phyloP scores from a whole-genome alignment of 352 stramenopile species.

The Pythium sp. region DNA sequence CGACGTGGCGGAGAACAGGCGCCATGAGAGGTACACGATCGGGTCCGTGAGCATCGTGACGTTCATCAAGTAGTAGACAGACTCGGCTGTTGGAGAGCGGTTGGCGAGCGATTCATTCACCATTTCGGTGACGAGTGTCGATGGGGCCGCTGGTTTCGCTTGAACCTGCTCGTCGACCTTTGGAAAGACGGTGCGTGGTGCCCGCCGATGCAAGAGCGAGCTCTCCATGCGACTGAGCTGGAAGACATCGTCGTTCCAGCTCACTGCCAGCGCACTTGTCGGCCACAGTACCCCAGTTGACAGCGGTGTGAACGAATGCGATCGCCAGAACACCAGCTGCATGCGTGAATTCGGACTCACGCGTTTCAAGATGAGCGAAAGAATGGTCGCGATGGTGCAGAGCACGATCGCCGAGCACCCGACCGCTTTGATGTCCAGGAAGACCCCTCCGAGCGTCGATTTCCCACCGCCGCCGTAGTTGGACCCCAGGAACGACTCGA shows the following conservation, averaged over 20 bases:
- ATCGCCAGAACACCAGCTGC: conserved; percentile 13
- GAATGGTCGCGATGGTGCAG: neutral
- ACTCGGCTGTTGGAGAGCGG: neutral
- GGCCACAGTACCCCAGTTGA: neutral
- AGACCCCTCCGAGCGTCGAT: conserved; percentile 4
- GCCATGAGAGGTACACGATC: conserved; percentile 3
- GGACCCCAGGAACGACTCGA: neutral
- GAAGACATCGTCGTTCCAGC: conserved; percentile 16
- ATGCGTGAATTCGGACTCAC: neutral
- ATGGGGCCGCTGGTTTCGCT: no score
- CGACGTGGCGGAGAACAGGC: neutral
- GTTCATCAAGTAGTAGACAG: conserved; percentile 26
- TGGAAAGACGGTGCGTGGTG: no score
- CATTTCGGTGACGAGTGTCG: no score
- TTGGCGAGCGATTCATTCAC: conserved; percentile 3
- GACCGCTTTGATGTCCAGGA: conserved; percentile 11
- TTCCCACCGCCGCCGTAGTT: conserved; percentile 3
- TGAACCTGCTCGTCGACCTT: no score
- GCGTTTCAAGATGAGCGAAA: neutral
- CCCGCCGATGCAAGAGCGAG: neutral
- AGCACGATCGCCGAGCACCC: neutral
- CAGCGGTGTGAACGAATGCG: conserved; percentile 10
- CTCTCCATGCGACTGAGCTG: neutral
- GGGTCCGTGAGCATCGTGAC: conserved; percentile 29
- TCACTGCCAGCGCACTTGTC: conserved; percentile 4